Conservation (phyloP, 2,329 filamentous ascomycete genomes). For the Trichoderma hamatum region DNA sequence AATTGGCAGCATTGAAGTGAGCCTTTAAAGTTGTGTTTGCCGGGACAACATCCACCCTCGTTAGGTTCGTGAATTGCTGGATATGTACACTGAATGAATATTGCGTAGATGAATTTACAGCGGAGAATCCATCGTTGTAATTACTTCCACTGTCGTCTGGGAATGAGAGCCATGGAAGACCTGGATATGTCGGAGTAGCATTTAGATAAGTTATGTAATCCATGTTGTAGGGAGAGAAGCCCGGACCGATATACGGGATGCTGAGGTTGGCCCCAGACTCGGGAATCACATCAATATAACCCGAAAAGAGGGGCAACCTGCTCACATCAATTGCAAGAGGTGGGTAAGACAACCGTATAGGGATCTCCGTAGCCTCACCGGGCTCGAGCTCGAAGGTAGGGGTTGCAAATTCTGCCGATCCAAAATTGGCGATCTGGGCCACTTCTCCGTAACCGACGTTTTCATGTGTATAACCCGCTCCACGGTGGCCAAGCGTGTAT, state of each 20-base stretch:
- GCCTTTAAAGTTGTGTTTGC: not conserved
- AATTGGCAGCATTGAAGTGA: not conserved
- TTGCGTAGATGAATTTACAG: not conserved
- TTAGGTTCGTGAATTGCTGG: not conserved
- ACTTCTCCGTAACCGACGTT: not conserved
- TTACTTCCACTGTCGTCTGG: not conserved
- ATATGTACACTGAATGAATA: not conserved
- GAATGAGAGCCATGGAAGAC: slow-evolving; percentile 7
- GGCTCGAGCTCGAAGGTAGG: not conserved
- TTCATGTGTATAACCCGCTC: not conserved
- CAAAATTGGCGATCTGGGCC: not conserved
- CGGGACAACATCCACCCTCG: not conserved
- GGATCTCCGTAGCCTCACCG: not conserved
- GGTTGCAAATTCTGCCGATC: not conserved
- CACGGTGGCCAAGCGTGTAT: not conserved
- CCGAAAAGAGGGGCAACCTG: slow-evolving; percentile 4
- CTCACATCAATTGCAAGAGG: not conserved
- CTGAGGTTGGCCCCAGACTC: not conserved
- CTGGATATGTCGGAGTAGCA: not conserved
- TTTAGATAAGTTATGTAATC: not conserved
- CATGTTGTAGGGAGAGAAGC: slow-evolving; percentile 4
- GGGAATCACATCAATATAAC: slow-evolving; percentile 1
- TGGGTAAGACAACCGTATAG: not conserved
- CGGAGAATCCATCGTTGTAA: not conserved
- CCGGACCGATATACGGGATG: slow-evolving; percentile 5